A percentile compares a stretch with the other conserved stretches of the same genome.
Evolutionary conservation across 225 moss, liverwort and hornwort species (phyloP).

Genomic region (Takakia lepidozioides): DNA sequence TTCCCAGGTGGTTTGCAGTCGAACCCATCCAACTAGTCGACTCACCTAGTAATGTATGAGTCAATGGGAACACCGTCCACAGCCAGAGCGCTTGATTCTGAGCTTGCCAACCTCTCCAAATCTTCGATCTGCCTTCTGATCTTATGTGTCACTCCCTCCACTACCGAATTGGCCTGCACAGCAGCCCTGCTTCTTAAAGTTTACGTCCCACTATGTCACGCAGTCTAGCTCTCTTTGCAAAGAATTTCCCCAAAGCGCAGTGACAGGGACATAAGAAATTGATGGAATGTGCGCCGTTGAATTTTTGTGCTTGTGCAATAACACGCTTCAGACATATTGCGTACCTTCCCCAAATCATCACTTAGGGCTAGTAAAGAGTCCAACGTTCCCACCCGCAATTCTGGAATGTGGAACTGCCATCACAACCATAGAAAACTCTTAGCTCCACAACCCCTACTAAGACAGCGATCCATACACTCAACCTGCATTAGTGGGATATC

Average conservation of each 20-base stretch:
- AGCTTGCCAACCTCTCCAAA: conserved; percentile 39
- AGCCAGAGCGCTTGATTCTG: conserved; percentile 28
- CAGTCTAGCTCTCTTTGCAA: too few relatives aligned
- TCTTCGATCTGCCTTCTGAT: conserved; percentile 26
- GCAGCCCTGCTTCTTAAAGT: not conserved
- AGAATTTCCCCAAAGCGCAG: too few relatives aligned
- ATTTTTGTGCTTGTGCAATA: not conserved
- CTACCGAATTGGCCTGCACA: conserved; percentile 74
- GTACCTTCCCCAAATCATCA: conserved; percentile 85
- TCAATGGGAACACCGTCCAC: conserved; percentile 79
- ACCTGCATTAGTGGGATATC: too few relatives aligned
- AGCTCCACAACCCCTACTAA: conserved; percentile 1
- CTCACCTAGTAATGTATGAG: conserved; percentile 78
- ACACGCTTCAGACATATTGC: not conserved
- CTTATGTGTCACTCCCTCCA: conserved; percentile 53
- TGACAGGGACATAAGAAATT: too few relatives aligned
- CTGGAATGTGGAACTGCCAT: conserved; percentile 87
- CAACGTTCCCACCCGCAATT: conserved; percentile 84
- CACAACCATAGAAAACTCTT: not conserved
- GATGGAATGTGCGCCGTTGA: not conserved
- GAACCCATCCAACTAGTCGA: not conserved
- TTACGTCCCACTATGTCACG: not conserved
- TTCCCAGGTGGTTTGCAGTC: too few relatives aligned
- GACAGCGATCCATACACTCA: too few relatives aligned
- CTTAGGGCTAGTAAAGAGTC: conserved; percentile 89